phyloP scores from a whole-genome alignment of 768 basidiomycete species.

The Trametes villosa region DNA sequence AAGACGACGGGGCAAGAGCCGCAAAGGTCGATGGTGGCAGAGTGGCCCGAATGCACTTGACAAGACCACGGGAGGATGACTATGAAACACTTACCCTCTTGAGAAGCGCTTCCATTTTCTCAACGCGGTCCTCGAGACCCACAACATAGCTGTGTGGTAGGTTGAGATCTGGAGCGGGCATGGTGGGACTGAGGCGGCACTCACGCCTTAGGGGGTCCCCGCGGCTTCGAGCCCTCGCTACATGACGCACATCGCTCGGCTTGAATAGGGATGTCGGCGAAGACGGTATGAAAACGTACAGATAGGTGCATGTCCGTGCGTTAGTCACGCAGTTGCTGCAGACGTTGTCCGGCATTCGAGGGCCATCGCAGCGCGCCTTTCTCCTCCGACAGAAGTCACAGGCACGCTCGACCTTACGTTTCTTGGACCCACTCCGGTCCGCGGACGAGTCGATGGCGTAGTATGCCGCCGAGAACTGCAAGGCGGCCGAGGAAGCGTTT shows the following conservation, averaged over 20 bases:
- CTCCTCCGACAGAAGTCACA: conserved; percentile 40
- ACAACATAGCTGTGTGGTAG: conserved; percentile 35
- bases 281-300: conserved; percentile 29
- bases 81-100: conserved; percentile 37
- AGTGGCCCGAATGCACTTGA: too few relatives aligned
- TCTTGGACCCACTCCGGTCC: conserved; percentile 33
- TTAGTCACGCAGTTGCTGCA: conserved; percentile 44
- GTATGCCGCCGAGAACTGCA: conserved; percentile 23
- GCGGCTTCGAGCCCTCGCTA: conserved; percentile 42
- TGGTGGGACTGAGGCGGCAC: conserved; percentile 17
- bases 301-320: conserved; percentile 39
- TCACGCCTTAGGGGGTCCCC: conserved; percentile 46
- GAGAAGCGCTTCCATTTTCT: conserved; percentile 42
- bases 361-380: conserved; percentile 41
- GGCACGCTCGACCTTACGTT: conserved; percentile 39
- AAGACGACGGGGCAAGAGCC: too few relatives aligned
- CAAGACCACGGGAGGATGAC: too few relatives aligned
- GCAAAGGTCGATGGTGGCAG: too few relatives aligned
- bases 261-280: not conserved
- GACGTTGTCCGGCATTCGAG: conserved; percentile 37
- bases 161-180: not conserved
- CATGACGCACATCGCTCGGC: not conserved
- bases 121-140: conserved; percentile 41
- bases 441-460: conserved; percentile 27
- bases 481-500: conserved; percentile 21